A percentile compares a stretch with the other conserved stretches of the same genome.
These are phyloP conservation scores for Ophiostoma sp. DNA, from an alignment of 2,329 filamentous ascomycete genomes.

Conservation along the genomic window DNA sequence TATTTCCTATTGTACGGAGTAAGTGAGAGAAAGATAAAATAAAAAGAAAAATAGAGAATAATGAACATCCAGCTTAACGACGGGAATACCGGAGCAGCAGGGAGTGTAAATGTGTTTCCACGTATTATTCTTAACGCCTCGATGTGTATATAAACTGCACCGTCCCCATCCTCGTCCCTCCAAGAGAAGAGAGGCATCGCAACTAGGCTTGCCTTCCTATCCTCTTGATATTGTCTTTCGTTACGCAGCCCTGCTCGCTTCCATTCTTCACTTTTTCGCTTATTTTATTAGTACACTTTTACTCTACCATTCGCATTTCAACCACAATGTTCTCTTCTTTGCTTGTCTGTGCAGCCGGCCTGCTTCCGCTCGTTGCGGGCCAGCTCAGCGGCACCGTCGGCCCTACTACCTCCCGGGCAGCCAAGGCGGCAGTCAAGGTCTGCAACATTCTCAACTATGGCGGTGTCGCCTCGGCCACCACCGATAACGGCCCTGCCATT, in stretches of 20 bases:
- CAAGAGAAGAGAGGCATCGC: neutral
- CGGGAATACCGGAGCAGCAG: neutral
- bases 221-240: neutral
- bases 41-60: neutral
- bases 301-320: neutral
- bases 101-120: neutral
- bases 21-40: too few relatives aligned
- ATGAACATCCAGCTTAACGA: neutral
- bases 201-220: constrained; percentile 9
- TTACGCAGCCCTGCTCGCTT: constrained; percentile 7
- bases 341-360: neutral
- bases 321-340: neutral
- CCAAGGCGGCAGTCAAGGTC: constrained; percentile 19
- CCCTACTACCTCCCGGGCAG: neutral
- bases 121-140: neutral
- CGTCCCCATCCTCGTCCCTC: neutral
- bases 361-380: constrained; percentile 2
- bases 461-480: neutral
- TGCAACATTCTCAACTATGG: constrained; percentile 13
- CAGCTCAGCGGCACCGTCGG: constrained; percentile 8
- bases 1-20: neutral
- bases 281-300: neutral
- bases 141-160: constrained; percentile 7
- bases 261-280: neutral
- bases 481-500: constrained; percentile 7